Evolutionary conservation across 2,329 filamentous ascomycete genomes (phyloP), one percentile per base, ranked within the genome.

Genomic region (Diaporthe sp.): DNA sequence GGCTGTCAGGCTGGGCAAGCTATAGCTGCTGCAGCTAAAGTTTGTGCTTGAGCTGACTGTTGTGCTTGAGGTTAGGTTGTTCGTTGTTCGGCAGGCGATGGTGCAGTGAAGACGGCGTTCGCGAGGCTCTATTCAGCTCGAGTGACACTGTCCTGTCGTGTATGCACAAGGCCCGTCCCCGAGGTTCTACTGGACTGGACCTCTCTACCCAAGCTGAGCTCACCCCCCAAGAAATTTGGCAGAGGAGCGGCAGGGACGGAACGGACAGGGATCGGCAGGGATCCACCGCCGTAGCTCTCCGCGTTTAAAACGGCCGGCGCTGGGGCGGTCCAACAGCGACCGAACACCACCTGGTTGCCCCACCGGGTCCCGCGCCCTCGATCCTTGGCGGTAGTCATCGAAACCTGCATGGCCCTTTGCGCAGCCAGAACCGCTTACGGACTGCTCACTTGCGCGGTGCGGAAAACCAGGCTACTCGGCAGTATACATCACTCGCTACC

Each of bases 361-460:
- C 65, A 55, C 65, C 46, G 65, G 49, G n/a, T 55, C 46, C 65
- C 65, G 65, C 65, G 65, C 65, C 65, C 34, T 68, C 46, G 46
- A 68, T 4, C 49, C 65, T 70, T 70, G 65, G 65, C 65, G 65
- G 65, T 53, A 53, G 65, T 55, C 65, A 55, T 70, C 46, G 65
- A 70, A 55, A 55, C 65, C 65, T 70, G 65, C n/a, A 55, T 42
- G 46, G 49, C 31, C 65, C 31, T 28, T 31, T 25, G 8, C 25
- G 42, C 28, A n/a, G 49, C 28, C 8, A 61, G 22, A 39, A 68
- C 46, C 44, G 65, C 65, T 53, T 68, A 53, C 57, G 7, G 53
- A 55, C 65, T 70, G 65, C 65, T 53, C 49, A 70, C 46, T 55
- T 70, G 65, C 65, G 65, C 65, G 12, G 51, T 53, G 65, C 49